Conservation (phyloP, 108 stramenopile species). For the Nannochloropsis gaditana region DNA sequence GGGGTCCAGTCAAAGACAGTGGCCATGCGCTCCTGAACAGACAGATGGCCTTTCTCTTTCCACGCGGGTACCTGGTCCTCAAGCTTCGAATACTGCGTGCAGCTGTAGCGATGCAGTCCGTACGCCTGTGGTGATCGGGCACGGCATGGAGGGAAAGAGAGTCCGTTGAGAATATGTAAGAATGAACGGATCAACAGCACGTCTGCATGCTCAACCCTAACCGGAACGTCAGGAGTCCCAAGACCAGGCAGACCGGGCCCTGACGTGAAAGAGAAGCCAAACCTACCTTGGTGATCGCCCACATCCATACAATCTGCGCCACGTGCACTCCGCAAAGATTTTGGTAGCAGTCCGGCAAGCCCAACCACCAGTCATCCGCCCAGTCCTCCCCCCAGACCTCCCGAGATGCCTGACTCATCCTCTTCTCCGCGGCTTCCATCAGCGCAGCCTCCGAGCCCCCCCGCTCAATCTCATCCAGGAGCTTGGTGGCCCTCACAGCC, state of each 20-base stretch:
- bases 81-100: neutral
- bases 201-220: no score
- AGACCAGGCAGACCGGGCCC: no score
- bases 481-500: constrained; percentile 59
- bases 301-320: constrained; percentile 15
- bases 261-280: no score
- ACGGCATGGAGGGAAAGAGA: neutral
- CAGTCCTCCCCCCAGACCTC: constrained; percentile 11
- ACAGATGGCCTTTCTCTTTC: neutral
- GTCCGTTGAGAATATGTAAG: neutral
- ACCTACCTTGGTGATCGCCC: neutral
- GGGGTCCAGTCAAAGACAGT: constrained; percentile 17
- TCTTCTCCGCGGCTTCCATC: neutral
- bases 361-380: neutral
- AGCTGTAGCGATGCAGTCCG: neutral
- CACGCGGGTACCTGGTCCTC: neutral
- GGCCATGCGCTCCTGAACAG: constrained; percentile 4
- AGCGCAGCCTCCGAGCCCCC: constrained; percentile 16
- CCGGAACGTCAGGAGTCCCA: no score
- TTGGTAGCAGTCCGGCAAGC: constrained; percentile 5
- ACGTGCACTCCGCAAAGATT: neutral
- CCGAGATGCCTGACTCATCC: neutral
- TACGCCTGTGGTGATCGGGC: neutral
- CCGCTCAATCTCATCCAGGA: constrained; percentile 43
- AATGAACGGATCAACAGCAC: no score